These are phyloP conservation scores for Brachypodium distachyon DNA, from an alignment of 202 grass and related monocot genomes.

Conservation along the genomic window DNA sequence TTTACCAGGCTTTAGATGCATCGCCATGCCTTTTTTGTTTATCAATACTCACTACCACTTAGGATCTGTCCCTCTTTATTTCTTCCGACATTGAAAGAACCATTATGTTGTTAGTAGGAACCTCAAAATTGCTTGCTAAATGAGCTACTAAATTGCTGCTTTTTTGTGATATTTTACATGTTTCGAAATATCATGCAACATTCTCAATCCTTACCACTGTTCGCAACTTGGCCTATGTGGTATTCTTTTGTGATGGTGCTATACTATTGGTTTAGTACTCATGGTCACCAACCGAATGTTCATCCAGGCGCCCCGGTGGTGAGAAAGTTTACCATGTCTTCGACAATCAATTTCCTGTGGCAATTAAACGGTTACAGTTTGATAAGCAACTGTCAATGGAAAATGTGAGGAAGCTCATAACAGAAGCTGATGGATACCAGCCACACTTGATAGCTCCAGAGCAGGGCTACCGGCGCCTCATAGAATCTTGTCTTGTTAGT, in stretches of 20 bases:
- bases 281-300: neutral
- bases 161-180: neutral
- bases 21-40: neutral
- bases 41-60: neutral
- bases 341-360: conserved; percentile 89
- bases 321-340: conserved; percentile 96
- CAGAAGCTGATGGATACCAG: conserved; percentile 97
- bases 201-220: neutral
- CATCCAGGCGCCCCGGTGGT: conserved; percentile 77
- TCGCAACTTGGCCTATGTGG: neutral
- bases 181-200: neutral
- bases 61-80: neutral
- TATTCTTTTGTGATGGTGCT: neutral
- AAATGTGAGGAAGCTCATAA: conserved; percentile 95
- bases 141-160: neutral
- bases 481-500: conserved; percentile 83
- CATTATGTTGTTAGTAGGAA: neutral
- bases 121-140: neutral
- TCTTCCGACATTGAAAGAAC: neutral
- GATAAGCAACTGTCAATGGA: conserved; percentile 98
- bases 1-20: neutral
- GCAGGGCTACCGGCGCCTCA: conserved; percentile 95
- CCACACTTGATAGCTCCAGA: conserved; percentile 99
- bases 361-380: conserved; percentile 89
- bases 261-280: neutral